Evolutionary conservation across 495 filamentous ascomycete species (phyloP).

Genomic region (Penicillium paradoxum): DNA sequence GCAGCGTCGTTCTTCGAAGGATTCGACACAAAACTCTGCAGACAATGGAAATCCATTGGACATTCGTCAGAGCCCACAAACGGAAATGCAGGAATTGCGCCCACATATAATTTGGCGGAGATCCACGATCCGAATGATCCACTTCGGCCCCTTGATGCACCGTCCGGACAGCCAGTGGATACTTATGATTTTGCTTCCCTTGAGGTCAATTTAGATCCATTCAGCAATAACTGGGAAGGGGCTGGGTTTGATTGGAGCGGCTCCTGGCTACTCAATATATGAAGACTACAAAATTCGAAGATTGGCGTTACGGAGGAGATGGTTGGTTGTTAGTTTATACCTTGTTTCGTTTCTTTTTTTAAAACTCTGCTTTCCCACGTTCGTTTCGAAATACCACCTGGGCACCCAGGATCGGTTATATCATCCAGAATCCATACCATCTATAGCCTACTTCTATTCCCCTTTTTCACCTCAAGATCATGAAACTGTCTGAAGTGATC

Average conservation of each 20-base stretch:
- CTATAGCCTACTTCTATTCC: constrained; percentile 12
- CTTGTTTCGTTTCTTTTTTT: background rate
- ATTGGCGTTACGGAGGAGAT: background rate
- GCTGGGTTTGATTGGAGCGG: constrained; percentile 30
- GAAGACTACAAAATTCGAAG: background rate
- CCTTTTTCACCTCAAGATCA: constrained; percentile 2
- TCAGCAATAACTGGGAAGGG: constrained; percentile 25
- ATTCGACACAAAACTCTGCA: constrained; percentile 24
- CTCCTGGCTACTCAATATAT: constrained; percentile 26
- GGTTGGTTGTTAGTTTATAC: background rate
- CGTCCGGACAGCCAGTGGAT: constrained; percentile 10
- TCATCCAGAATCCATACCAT: background rate
- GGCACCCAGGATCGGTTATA: background rate
- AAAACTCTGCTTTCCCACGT: background rate
- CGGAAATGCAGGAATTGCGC: background rate
- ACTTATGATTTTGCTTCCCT: constrained; percentile 12
- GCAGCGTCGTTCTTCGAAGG: constrained; percentile 26
- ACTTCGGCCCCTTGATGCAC: constrained; percentile 10
- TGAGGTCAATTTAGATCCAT: constrained; percentile 18
- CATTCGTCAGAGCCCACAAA: constrained; percentile 11
- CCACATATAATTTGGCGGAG: constrained; percentile 22
- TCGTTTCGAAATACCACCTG: background rate
- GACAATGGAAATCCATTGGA: constrained; percentile 25
- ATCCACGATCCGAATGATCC: constrained; percentile 13
- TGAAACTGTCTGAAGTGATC: constrained; percentile 17